phyloP scores from a whole-genome alignment of 2,329 filamentous ascomycete genomes.

The Purpureocillium takamizusanense region DNA sequence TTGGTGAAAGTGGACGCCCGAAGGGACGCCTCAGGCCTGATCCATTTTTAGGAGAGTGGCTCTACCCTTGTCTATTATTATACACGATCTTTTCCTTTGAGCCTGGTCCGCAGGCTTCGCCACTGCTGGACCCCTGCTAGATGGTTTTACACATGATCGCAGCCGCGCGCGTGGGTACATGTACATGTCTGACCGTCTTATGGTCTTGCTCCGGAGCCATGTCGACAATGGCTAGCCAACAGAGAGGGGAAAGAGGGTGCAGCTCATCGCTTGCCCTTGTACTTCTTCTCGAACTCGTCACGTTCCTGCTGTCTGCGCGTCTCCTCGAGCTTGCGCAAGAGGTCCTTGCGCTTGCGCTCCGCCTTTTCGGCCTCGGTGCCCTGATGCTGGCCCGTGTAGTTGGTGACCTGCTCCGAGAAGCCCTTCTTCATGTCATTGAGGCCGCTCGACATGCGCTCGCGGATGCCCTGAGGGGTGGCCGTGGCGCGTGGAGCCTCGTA shows the following conservation, averaged over 20 bases:
- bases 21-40: no score
- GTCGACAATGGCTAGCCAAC: no score
- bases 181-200: neutral
- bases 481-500: constrained; percentile 26
- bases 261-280: constrained; percentile 22
- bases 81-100: neutral
- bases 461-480: constrained; percentile 12
- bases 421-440: constrained; percentile 28
- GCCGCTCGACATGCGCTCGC: constrained; percentile 22
- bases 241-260: no score
- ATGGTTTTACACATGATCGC: constrained; percentile 9
- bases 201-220: neutral
- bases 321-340: constrained; percentile 24
- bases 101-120: neutral
- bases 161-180: neutral
- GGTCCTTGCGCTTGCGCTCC: constrained; percentile 23
- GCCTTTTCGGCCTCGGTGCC: constrained; percentile 23
- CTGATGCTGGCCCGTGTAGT: constrained; percentile 22
- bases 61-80: neutral
- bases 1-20: no score
- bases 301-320: constrained; percentile 25
- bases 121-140: neutral
- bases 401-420: constrained; percentile 21
- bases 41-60: no score
- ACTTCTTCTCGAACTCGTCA: constrained; percentile 31